phyloP scores from a whole-genome alignment of 2,329 filamentous ascomycete genomes.

The Aspergillus fructus region DNA sequence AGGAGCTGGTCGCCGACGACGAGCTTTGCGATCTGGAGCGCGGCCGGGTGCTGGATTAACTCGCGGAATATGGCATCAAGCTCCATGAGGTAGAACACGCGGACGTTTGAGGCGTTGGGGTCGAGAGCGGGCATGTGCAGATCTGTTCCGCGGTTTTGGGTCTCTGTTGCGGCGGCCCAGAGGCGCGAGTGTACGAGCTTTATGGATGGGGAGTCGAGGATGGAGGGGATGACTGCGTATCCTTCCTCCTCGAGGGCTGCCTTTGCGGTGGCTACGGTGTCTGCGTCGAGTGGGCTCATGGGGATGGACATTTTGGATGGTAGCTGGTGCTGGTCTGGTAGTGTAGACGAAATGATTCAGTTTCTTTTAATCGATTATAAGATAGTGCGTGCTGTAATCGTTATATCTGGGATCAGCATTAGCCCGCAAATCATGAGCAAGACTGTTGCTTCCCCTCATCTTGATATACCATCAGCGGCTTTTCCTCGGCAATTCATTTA shows the following conservation, averaged over 20 bases:
- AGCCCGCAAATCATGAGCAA: too few relatives aligned
- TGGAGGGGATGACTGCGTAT: background rate
- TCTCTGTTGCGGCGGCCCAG: background rate
- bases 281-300: background rate
- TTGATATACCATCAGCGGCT: too few relatives aligned
- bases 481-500: too few relatives aligned
- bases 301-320: background rate
- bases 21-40: background rate
- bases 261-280: background rate
- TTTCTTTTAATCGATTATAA: too few relatives aligned
- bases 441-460: too few relatives aligned
- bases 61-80: background rate
- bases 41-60: background rate
- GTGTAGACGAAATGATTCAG: too few relatives aligned
- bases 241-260: background rate
- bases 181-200: background rate
- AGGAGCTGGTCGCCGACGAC: background rate
- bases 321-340: too few relatives aligned
- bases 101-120: background rate
- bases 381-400: too few relatives aligned
- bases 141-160: background rate
- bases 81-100: background rate
- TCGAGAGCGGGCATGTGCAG: background rate
- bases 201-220: background rate
- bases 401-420: too few relatives aligned